These are phyloP conservation scores for Eustoma russellianum DNA, from an alignment of 257 asterid genomes.

Conservation along the genomic window DNA sequence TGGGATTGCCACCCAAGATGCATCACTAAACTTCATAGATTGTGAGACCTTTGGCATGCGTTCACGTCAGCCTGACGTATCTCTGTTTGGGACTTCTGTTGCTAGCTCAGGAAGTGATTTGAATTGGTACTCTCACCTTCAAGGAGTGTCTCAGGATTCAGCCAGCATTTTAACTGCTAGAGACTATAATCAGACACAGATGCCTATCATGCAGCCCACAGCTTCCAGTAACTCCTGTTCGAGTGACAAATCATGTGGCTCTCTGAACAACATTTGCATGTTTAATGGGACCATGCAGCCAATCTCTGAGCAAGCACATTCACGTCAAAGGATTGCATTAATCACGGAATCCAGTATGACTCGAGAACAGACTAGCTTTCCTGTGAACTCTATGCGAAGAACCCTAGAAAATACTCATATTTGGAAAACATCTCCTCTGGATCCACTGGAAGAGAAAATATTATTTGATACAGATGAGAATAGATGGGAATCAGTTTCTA, in stretches of 20 bases:
- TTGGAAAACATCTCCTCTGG: constrained; percentile 35
- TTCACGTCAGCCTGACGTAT: constrained; percentile 33
- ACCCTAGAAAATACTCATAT: constrained; percentile 20
- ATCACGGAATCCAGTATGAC: constrained; percentile 21
- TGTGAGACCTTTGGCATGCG: constrained; percentile 36
- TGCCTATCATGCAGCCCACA: constrained; percentile 29
- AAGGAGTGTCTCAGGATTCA: constrained; percentile 35
- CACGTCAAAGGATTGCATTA: constrained; percentile 23
- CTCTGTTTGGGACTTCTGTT: constrained; percentile 30
- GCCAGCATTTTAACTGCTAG: constrained; percentile 19
- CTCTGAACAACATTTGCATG: constrained; percentile 23
- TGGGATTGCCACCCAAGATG: no score
- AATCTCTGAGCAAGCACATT: constrained; percentile 26
- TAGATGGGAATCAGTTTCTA: constrained; percentile 37
- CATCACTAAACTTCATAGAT: constrained; percentile 33
- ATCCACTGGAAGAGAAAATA: constrained; percentile 63
- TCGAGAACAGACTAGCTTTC: constrained; percentile 31
- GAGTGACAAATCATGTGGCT: constrained; percentile 24
- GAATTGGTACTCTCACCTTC: constrained; percentile 24
- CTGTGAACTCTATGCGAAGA: constrained; percentile 16
- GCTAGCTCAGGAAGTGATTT: constrained; percentile 22
- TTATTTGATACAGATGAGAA: constrained; percentile 40
- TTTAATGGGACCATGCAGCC: constrained; percentile 21
- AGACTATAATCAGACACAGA: constrained; percentile 21
- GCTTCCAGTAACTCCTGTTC: constrained; percentile 22